Conservation (phyloP, 768 basidiomycete genomes). For the Tylopilus rubrobrunneus region DNA sequence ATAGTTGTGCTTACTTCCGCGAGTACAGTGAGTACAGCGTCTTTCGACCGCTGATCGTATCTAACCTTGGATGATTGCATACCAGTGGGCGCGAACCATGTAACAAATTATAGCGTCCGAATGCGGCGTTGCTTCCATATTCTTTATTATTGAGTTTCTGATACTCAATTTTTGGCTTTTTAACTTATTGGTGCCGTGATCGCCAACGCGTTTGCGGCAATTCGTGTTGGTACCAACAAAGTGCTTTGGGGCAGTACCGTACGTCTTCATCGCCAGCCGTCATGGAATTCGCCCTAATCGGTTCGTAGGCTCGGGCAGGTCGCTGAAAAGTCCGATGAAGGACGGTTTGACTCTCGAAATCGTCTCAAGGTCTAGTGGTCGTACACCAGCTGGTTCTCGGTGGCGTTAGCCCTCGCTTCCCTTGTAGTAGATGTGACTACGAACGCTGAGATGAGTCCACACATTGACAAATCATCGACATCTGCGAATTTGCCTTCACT, state of each 20-base stretch:
- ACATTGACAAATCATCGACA: slow-evolving; percentile 53
- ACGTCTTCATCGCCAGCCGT: neutral
- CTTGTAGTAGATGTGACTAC: slow-evolving; percentile 70
- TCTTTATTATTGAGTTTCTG: slow-evolving; percentile 80
- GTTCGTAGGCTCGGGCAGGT: slow-evolving; percentile 33
- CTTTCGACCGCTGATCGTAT: neutral
- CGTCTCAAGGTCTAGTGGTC: slow-evolving; percentile 51
- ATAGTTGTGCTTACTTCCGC: slow-evolving; percentile 80
- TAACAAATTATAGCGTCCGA: slow-evolving; percentile 87
- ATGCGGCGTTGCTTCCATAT: slow-evolving; percentile 79
- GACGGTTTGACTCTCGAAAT: slow-evolving; percentile 43
- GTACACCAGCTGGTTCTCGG: slow-evolving; percentile 68
- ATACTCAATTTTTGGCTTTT: slow-evolving; percentile 95
- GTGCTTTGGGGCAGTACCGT: slow-evolving; percentile 76
- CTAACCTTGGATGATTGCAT: neutral
- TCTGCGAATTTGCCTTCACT: slow-evolving; percentile 73
- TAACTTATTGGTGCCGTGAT: slow-evolving; percentile 91
- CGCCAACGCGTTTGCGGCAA: slow-evolving; percentile 86
- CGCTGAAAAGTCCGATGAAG: slow-evolving; percentile 59
- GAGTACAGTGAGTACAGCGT: slow-evolving; percentile 52
- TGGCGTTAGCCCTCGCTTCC: slow-evolving; percentile 66
- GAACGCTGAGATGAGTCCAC: slow-evolving; percentile 44
- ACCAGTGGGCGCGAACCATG: slow-evolving; percentile 78
- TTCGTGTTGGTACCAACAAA: slow-evolving; percentile 79
- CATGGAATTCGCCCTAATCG: neutral